Evolutionary conservation across 257 asterid genomes (phyloP).

Genomic region (Salvia splendens): DNA sequence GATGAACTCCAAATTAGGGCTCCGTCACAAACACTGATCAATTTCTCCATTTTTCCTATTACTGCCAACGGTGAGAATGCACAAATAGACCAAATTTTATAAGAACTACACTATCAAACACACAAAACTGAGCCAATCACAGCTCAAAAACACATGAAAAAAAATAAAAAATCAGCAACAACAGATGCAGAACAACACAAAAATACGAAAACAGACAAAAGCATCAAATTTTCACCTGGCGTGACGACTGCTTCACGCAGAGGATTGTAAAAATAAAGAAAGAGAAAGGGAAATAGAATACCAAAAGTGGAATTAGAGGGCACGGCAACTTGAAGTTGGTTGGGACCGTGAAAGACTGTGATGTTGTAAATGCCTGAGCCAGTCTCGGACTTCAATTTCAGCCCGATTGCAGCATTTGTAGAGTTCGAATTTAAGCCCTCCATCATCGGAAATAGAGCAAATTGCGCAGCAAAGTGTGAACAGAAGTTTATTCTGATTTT

Average conservation of each 20-base stretch:
- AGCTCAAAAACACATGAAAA: background rate
- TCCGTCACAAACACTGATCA: background rate
- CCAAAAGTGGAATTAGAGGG: slow-evolving; percentile 49
- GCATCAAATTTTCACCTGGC: background rate
- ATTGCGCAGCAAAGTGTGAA: slow-evolving; percentile 19
- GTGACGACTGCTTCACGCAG: background rate
- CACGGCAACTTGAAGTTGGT: slow-evolving; percentile 39
- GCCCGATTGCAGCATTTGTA: slow-evolving; percentile 29
- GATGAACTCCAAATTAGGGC: background rate
- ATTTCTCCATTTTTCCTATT: background rate
- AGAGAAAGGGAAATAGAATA: background rate
- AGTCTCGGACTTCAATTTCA: slow-evolving; percentile 27
- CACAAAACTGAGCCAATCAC: background rate
- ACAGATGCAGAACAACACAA: background rate
- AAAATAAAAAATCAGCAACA: background rate
- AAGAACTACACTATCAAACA: background rate
- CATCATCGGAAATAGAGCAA: slow-evolving; percentile 28
- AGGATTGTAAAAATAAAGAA: background rate
- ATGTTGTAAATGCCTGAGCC: slow-evolving; percentile 29
- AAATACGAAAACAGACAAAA: background rate
- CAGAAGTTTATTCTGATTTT: background rate
- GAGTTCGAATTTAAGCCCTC: slow-evolving; percentile 27
- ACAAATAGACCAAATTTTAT: background rate
- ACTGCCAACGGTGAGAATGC: background rate
- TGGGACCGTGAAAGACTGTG: slow-evolving; percentile 40